Evolutionary conservation across 768 basidiomycete genomes (phyloP).

Genomic region (Boletus vermiculosoides): DNA sequence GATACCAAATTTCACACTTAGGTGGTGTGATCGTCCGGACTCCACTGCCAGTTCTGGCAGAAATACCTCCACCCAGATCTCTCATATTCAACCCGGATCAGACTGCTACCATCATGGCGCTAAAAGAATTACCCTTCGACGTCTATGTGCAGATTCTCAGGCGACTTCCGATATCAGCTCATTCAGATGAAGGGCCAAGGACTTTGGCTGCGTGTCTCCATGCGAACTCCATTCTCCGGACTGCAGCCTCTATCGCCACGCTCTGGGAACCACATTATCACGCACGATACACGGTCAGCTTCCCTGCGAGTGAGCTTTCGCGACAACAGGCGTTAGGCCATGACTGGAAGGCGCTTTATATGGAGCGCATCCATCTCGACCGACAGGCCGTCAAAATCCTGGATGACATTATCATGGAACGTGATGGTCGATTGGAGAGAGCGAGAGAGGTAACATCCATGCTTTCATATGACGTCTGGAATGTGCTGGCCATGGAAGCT

Average conservation of each 20-base stretch:
- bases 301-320: conserved; percentile 36
- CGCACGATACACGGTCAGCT: conserved; percentile 45
- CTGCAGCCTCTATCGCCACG: conserved; percentile 40
- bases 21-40: not conserved
- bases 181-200: conserved; percentile 24
- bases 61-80: not conserved
- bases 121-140: conserved; percentile 33
- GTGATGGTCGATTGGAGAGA: conserved; percentile 38
- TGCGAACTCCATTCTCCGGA: conserved; percentile 39
- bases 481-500: conserved; percentile 44
- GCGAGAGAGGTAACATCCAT: conserved; percentile 40
- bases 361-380: conserved; percentile 46
- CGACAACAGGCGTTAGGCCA: conserved; percentile 30
- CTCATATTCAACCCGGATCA: not conserved
- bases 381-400: conserved; percentile 39
- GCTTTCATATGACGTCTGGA: conserved; percentile 55
- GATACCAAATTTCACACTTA: conserved; percentile 3
- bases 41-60: not conserved
- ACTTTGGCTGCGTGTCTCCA: conserved; percentile 43
- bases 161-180: conserved; percentile 29
- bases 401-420: conserved; percentile 39
- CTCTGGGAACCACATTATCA: conserved; percentile 58
- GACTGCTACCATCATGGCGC: conserved; percentile 16
- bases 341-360: conserved; percentile 50
- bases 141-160: conserved; percentile 38